Evolutionary conservation across 1,284 basidiomycete genomes (phyloP).

Genomic region (Ustilago cynodontis): DNA sequence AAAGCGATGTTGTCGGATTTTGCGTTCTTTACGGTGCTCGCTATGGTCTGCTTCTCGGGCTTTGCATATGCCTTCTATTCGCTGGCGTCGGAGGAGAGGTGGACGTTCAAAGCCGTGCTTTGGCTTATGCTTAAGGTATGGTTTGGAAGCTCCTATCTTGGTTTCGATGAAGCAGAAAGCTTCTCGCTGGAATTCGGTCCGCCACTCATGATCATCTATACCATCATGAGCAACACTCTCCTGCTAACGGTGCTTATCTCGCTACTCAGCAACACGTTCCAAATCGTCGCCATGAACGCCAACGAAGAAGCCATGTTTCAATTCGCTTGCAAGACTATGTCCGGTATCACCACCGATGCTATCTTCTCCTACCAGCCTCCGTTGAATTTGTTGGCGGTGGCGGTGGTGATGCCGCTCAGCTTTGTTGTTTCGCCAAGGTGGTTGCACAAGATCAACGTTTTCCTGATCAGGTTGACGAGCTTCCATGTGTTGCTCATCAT

Average conservation of each 20-base stretch:
- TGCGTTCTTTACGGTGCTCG: conserved; percentile 81
- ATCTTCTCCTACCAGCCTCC: conserved; percentile 94
- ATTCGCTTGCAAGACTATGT: conserved; percentile 74
- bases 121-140: conserved; percentile 92
- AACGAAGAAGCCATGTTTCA: conserved; percentile 93
- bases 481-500: conserved; percentile 86
- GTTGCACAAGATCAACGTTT: conserved; percentile 75
- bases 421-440: conserved; percentile 55
- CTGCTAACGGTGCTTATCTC: conserved; percentile 78
- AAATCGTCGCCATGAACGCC: conserved; percentile 89
- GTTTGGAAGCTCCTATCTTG: conserved; percentile 67
- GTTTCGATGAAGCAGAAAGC: conserved; percentile 53
- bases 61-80: conserved; percentile 93
- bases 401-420: conserved; percentile 53
- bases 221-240: conserved; percentile 77
- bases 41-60: conserved; percentile 77
- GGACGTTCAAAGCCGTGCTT: conserved; percentile 75
- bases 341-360: conserved; percentile 84
- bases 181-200: conserved; percentile 89
- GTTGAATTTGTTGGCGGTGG: conserved; percentile 71
- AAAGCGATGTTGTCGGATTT: conserved; percentile 79
- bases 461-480: conserved; percentile 78
- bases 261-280: conserved; percentile 91
- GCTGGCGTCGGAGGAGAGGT: conserved; percentile 71
- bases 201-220: conserved; percentile 77